Conservation (phyloP, 2,329 filamentous ascomycete genomes). For the Clarireedia sp. region DNA sequence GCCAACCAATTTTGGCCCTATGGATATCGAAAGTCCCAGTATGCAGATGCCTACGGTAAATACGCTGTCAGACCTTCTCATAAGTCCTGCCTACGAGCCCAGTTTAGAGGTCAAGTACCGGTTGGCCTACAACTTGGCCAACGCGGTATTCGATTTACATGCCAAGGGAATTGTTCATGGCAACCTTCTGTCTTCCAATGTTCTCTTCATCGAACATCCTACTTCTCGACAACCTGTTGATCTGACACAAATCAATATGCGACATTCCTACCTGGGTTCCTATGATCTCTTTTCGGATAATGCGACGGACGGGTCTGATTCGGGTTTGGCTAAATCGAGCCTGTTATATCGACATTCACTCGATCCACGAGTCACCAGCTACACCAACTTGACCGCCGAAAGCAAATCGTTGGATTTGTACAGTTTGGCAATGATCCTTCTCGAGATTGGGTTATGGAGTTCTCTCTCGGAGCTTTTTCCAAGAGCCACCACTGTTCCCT, state of each 20-base stretch:
- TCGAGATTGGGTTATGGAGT: conserved; percentile 71
- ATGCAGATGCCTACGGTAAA: conserved; percentile 32
- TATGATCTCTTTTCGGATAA: conserved; percentile 61
- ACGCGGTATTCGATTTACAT: conserved; percentile 68
- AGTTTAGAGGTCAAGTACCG: conserved; percentile 69
- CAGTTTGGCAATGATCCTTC: conserved; percentile 62
- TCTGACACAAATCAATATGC: conserved; percentile 44
- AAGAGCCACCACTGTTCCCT: conserved; percentile 18
- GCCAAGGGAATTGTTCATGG: conserved; percentile 62
- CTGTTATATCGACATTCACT: conserved; percentile 55
- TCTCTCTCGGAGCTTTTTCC: conserved; percentile 39
- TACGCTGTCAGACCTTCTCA: conserved; percentile 47
- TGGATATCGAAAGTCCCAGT: conserved; percentile 43
- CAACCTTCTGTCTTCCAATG: conserved; percentile 57
- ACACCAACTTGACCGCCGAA: conserved; percentile 45
- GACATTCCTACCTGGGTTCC: conserved; percentile 61
- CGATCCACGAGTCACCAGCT: conserved; percentile 44
- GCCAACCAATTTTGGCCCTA: conserved; percentile 54
- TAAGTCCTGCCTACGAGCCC: conserved; percentile 47
- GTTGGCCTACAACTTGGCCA: conserved; percentile 63
- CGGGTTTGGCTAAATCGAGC: conserved; percentile 11
- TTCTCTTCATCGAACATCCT: conserved; percentile 50
- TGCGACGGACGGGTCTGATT: conserved; percentile 29
- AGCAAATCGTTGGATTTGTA: conserved; percentile 61
- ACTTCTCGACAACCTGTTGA: conserved; percentile 18